Evolutionary conservation across 2,329 filamentous ascomycete species (phyloP), one percentile per base, ranked within the genome.

Genomic region (Microthyrium microscopicum): DNA sequence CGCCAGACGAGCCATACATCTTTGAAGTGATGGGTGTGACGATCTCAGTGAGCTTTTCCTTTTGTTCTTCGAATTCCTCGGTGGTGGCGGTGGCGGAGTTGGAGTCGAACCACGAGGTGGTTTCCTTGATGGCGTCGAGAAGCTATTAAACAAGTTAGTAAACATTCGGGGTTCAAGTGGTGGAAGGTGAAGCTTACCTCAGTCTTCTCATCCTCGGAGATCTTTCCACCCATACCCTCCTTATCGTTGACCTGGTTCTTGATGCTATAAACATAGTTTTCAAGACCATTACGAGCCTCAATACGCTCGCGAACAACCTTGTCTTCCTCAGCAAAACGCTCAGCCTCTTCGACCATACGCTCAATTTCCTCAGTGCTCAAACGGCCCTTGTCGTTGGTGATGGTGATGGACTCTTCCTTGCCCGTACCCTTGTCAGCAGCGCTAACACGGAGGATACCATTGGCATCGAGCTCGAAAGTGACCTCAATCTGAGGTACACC

Each of bases 171-270:
- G n/a, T n/a, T 32, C 13, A 20, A 5, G 16, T 24, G 9, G 20
- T 11, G 4, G 20, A 9, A 6, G 18, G 13, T n/a, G 19, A 11
- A 31, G 40, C 71, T 71, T 66, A 77, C 74, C 49, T 83, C 76
- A 63, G 95, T 85, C 80, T 95, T 95, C 64, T 98, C 89, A 49
- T 95, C 87, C 35, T 93, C 87, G 42, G 89, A 82, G 51, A 98
- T 89, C 81, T 95, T 94, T 64, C 85, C 83, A 61, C 87, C 87
- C 40, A 95, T 81, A 58, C 87, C 89, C 43, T 94, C 84, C 48
- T 92, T 80, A 44, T 98, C 89, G 58, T 85, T 87, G 66, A 84
- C 77, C 70, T 95, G 89, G 79, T 93, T 95, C 81, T 95, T 95
- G 49, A 98, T 68, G 67, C 72, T 87, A 74, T 92, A 95, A 47